Percentiles rank a stretch among this genome's conserved stretches.
Evolutionary conservation across 768 basidiomycete genomes (phyloP).

Genomic region (Daedalea quercina): DNA sequence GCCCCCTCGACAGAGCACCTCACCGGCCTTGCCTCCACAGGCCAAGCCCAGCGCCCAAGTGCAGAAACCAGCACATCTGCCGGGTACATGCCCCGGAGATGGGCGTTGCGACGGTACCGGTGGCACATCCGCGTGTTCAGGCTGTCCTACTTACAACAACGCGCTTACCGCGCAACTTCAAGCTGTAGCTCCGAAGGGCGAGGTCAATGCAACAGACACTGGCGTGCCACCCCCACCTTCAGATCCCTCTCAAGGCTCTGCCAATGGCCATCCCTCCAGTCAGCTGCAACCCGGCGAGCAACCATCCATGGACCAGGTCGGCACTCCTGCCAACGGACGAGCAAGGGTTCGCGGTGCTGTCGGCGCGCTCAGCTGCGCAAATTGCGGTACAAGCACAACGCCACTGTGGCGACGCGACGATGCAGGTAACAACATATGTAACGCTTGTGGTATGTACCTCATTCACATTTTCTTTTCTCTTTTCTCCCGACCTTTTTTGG

Average conservation of each 20-base stretch:
- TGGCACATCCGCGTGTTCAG: conserved; percentile 86
- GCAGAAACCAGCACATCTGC: conserved; percentile 6
- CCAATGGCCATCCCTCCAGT: background rate
- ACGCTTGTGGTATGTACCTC: conserved; percentile 78
- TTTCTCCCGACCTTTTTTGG: too few relatives aligned
- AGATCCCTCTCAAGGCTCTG: background rate
- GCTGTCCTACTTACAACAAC: conserved; percentile 97
- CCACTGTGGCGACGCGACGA: conserved; percentile 88
- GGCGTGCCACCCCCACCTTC: background rate
- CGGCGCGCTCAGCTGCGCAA: conserved; percentile 78
- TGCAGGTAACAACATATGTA: conserved; percentile 90
- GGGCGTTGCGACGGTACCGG: conserved; percentile 97
- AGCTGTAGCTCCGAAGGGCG: conserved; percentile 20
- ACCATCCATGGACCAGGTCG: background rate
- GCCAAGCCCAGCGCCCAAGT: conserved; percentile 12
- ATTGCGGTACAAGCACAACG: conserved; percentile 85
- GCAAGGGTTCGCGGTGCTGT: conserved; percentile 33
- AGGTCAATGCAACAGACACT: conserved; percentile 15
- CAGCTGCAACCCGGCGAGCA: background rate
- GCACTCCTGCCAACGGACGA: conserved; percentile 14
- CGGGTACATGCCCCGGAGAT: conserved; percentile 94
- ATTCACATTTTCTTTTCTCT: background rate
- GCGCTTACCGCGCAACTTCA: conserved; percentile 23
- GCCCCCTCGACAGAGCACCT: conserved; percentile 22
- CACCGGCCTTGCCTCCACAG: background rate